These are phyloP conservation scores for Nymphaea thermarum DNA, from an alignment of 164 flowering plant species.

Conservation along the genomic window DNA sequence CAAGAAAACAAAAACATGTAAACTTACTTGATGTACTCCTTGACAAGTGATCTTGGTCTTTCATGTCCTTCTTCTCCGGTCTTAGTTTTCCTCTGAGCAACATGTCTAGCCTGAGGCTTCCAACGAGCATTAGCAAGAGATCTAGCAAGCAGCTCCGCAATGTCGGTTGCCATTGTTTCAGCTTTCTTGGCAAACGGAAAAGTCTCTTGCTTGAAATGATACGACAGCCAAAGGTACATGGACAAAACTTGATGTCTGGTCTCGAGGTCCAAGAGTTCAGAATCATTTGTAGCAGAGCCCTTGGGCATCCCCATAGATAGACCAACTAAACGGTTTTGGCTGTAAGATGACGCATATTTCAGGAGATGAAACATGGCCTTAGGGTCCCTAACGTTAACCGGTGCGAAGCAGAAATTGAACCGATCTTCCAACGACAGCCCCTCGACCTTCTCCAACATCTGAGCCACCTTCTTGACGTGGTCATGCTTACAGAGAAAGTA, in stretches of 20 bases:
- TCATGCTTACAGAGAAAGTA: conserved; percentile 69
- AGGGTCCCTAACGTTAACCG: conserved; percentile 84
- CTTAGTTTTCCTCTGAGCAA: conserved; percentile 29
- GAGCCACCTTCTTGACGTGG: conserved; percentile 74
- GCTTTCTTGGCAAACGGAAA: conserved; percentile 67
- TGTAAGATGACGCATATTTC: conserved; percentile 61
- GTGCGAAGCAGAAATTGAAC: conserved; percentile 92
- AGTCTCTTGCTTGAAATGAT: conserved; percentile 58
- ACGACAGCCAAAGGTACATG: conserved; percentile 83
- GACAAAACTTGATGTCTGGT: conserved; percentile 85
- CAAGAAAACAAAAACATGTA: neutral
- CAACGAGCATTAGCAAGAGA: conserved; percentile 66
- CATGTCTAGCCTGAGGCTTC: conserved; percentile 66
- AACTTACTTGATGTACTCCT: conserved; percentile 35
- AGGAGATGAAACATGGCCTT: conserved; percentile 89
- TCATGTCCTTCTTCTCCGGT: conserved; percentile 34
- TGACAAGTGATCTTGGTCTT: conserved; percentile 54
- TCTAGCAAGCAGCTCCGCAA: conserved; percentile 67
- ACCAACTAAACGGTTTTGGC: conserved; percentile 58
- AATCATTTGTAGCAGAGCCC: conserved; percentile 64
- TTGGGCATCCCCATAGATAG: conserved; percentile 95
- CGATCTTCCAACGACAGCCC: conserved; percentile 82
- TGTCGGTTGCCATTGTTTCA: conserved; percentile 65
- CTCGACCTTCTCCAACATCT: conserved; percentile 72
- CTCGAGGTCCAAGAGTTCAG: conserved; percentile 85